phyloP scores from a whole-genome alignment of 2,329 filamentous ascomycete species.

The Fusarium paranaense region DNA sequence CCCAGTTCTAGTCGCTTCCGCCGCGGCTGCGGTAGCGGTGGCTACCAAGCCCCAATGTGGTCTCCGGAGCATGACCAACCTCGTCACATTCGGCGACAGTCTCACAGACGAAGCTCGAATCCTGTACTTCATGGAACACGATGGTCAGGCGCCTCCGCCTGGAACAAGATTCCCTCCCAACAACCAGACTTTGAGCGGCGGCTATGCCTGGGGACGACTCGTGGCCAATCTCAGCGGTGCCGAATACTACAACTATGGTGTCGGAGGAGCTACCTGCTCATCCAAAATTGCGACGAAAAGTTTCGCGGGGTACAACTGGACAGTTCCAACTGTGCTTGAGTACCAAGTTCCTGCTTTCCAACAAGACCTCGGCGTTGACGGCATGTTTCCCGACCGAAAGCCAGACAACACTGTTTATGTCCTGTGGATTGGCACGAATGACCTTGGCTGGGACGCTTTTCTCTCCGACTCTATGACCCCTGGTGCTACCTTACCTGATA shows the following conservation, averaged over 20 bases:
- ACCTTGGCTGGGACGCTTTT: not conserved
- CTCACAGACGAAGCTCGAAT: not conserved
- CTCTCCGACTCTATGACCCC: not conserved
- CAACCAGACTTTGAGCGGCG: not conserved
- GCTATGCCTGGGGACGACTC: not conserved
- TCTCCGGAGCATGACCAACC: not conserved
- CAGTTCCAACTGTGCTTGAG: not conserved
- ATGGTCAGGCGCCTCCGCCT: not conserved
- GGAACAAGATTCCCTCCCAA: slow-evolving; percentile 1
- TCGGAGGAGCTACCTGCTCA: not conserved
- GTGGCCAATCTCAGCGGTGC: not conserved
- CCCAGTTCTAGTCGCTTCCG: not conserved
- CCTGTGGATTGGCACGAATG: not conserved
- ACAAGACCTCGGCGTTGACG: not conserved
- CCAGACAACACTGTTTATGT: not conserved
- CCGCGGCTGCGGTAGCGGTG: not conserved
- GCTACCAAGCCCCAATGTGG: not conserved
- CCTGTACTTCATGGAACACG: not conserved
- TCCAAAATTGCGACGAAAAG: not conserved
- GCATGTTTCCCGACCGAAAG: not conserved
- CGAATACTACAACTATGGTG: not conserved
- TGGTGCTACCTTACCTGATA: not conserved
- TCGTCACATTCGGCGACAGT: not conserved
- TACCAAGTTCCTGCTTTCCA: not conserved
- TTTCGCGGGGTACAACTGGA: not conserved